A percentile compares a stretch with the other conserved stretches of the same genome.
Conservation (phyloP, 139 green algal species). For the Chlorella ohadii region DNA sequence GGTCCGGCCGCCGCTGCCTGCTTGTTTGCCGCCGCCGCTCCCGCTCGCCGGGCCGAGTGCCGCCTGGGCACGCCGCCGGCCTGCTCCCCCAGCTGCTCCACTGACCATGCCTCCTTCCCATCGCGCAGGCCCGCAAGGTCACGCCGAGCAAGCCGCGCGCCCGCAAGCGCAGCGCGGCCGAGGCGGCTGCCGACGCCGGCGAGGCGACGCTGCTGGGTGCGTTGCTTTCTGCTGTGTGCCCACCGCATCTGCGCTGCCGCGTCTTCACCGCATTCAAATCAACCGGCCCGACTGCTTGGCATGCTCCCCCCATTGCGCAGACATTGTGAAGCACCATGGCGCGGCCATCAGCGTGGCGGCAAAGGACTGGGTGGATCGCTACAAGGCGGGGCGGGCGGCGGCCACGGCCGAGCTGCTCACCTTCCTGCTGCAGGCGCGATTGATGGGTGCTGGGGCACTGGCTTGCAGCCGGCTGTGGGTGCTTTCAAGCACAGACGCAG, state of each 20-base stretch:
- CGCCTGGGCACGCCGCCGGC: too few relatives aligned
- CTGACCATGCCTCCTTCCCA: neutral
- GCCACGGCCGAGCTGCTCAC: constrained; percentile 72
- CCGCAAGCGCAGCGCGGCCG: constrained; percentile 4
- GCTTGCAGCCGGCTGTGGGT: neutral
- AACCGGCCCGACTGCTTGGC: neutral
- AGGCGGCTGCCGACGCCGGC: neutral
- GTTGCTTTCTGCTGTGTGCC: neutral
- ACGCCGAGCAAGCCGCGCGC: neutral
- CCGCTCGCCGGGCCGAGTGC: too few relatives aligned
- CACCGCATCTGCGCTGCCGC: neutral
- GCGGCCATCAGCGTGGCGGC: constrained; percentile 28
- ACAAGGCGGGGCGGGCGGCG: constrained; percentile 37
- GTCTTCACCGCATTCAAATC: neutral
- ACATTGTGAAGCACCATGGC: constrained; percentile 31
- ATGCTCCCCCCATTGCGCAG: neutral
- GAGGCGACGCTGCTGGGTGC: constrained; percentile 25
- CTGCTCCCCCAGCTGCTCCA: too few relatives aligned
- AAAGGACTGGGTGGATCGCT: constrained; percentile 74
- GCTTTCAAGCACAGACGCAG: too few relatives aligned
- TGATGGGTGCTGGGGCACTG: neutral
- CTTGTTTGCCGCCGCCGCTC: neutral
- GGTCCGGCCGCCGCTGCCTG: neutral
- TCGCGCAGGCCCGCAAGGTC: neutral
- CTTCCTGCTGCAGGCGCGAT: constrained; percentile 66